Percentiles rank a stretch among this genome's conserved stretches.
phyloP scores from a whole-genome alignment of 1,284 basidiomycete species.

The Thecaphora frezii region DNA sequence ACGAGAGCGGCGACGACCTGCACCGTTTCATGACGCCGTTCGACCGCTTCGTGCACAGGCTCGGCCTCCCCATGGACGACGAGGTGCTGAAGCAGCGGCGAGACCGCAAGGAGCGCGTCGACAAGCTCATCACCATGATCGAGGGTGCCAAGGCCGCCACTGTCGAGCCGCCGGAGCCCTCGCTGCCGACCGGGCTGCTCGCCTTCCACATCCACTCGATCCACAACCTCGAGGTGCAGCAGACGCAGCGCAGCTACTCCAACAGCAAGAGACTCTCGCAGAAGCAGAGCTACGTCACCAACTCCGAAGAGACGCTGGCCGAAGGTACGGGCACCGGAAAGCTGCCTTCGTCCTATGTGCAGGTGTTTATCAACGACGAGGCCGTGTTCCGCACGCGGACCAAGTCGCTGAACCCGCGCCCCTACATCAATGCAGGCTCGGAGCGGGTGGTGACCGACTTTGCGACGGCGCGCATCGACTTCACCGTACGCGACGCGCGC shows the following conservation, averaged over 20 bases:
- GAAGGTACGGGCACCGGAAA: conserved; percentile 29
- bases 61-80: conserved; percentile 47
- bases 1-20: conserved; percentile 10
- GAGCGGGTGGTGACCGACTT: conserved; percentile 48
- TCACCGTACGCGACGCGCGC: conserved; percentile 42
- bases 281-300: conserved; percentile 19
- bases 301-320: conserved; percentile 29
- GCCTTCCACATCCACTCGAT: conserved; percentile 53
- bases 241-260: conserved; percentile 32
- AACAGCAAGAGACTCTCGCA: conserved; percentile 28
- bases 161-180: conserved; percentile 23
- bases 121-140: conserved; percentile 37
- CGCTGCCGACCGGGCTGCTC: conserved; percentile 42
- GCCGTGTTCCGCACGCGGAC: conserved; percentile 50
- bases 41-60: conserved; percentile 41
- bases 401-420: conserved; percentile 47
- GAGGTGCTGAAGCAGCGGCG: conserved; percentile 27
- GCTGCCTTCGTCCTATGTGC: conserved; percentile 50
- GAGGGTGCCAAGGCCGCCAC: conserved; percentile 41
- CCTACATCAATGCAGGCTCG: conserved; percentile 50
- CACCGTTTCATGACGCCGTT: conserved; percentile 39
- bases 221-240: conserved; percentile 37
- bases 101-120: conserved; percentile 39
- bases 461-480: conserved; percentile 44
- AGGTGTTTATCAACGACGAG: conserved; percentile 53